These are phyloP conservation scores for Bruguiera parviflora DNA, from an alignment of 345 rosid species.

Conservation along the genomic window DNA sequence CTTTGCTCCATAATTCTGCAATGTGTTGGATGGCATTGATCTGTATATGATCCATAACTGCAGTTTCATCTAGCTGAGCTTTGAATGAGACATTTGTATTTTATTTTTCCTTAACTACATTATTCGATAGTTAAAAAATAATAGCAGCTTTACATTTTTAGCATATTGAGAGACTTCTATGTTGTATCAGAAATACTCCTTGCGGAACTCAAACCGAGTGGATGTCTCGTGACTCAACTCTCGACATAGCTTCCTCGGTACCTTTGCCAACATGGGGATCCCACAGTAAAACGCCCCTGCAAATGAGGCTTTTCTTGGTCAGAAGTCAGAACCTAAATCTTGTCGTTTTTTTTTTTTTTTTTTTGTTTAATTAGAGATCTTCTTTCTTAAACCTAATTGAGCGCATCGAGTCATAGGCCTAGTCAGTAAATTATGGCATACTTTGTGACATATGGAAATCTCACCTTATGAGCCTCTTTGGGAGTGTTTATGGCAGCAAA, in stretches of 20 bases:
- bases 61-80: slow-evolving; percentile 15
- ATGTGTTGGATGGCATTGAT: neutral
- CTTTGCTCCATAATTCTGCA: neutral
- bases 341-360: too few relatives aligned
- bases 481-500: neutral
- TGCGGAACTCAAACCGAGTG: slow-evolving; percentile 83
- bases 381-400: too few relatives aligned
- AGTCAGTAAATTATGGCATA: neutral
- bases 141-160: neutral
- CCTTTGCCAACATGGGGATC: slow-evolving; percentile 80
- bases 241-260: slow-evolving; percentile 59
- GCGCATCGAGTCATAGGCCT: too few relatives aligned
- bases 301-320: neutral
- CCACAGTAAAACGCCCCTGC: slow-evolving; percentile 27
- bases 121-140: slow-evolving; percentile 19
- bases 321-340: neutral
- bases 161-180: slow-evolving; percentile 5
- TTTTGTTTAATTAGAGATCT: too few relatives aligned
- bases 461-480: neutral
- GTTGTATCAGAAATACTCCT: slow-evolving; percentile 66
- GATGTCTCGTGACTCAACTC: slow-evolving; percentile 70
- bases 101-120: neutral
- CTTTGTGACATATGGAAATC: neutral
- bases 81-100: slow-evolving; percentile 1
- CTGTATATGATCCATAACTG: neutral